Evolutionary conservation across 441 rosid genomes (phyloP), one percentile per base, ranked within the genome.

Genomic region (Gossypium gossypioides): DNA sequence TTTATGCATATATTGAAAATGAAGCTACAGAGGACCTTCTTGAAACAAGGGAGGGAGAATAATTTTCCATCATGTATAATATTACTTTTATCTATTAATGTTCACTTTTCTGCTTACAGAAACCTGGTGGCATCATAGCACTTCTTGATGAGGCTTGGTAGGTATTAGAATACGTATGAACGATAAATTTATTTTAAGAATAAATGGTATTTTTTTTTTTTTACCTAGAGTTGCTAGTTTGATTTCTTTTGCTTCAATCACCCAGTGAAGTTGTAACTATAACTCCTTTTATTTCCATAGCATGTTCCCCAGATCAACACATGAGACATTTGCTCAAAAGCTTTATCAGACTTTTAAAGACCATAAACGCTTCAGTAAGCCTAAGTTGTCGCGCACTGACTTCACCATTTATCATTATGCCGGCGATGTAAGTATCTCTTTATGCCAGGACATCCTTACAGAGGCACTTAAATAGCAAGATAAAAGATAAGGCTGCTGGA

Each of bases 141-240:
- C 97, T 92, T 80, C 85, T 92, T 24, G 99, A 96, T 64, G 97
- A 96, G 81, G 99, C 99, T 48, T 96, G 99, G 99, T 91, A 90
- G 76, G 91, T 78, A 64, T 68, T 70, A 3, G 15, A 73, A 59
- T 64, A 62, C 19, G 57, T n/a, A 21, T 18, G 16, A n/a, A 27
- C 58, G 59, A 56, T 6, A 37, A 44, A 52, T 69, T 64, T 71
- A 75, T 59, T 51, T 60, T 13, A 32, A 55, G 18, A n/a, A 40
- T 27, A 55, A 34, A 34, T 6, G 8, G 37, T 32, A 32, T 27
- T 4, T 34, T 12, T 19, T 12, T 19, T 10, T 15, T 29, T 42
- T 22, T 9, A 34, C 22, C 7, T 50, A 12, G 37, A 72, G 19
- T 62, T 51, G 10, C 46, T 16, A 58, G 16, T 58, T 25, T 58